Conservation (phyloP, 2,329 filamentous ascomycete species). For the Saccharata proteae region DNA sequence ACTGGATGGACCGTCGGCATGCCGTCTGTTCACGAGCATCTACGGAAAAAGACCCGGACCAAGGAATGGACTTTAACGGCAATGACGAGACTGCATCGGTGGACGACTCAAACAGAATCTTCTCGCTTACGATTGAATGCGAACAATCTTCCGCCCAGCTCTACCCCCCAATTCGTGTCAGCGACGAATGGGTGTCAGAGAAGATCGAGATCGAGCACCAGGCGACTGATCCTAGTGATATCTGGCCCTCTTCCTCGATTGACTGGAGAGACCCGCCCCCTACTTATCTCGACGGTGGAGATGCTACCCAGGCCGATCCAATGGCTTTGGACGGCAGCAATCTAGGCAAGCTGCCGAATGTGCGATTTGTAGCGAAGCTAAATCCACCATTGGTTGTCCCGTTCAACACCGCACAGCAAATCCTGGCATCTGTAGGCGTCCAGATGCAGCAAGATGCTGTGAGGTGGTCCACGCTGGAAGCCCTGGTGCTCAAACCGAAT, state of each 20-base stretch:
- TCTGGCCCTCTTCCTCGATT: conserved; percentile 33
- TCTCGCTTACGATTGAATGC: conserved; percentile 58
- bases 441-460: conserved; percentile 44
- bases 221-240: conserved; percentile 27
- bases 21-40: conserved; percentile 18
- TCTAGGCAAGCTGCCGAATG: conserved; percentile 50
- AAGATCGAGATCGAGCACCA: conserved; percentile 46
- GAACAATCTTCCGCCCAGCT: conserved; percentile 33
- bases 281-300: conserved; percentile 31
- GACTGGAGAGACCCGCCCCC: conserved; percentile 66
- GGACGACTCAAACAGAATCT: conserved; percentile 34
- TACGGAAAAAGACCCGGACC: conserved; percentile 12
- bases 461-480: conserved; percentile 31
- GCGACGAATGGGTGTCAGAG: conserved; percentile 61
- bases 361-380: conserved; percentile 63
- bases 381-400: conserved; percentile 64
- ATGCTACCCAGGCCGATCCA: conserved; percentile 31
- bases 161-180: conserved; percentile 54
- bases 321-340: conserved; percentile 38
- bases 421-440: conserved; percentile 47
- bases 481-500: conserved; percentile 41
- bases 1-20: conserved; percentile 57
- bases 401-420: conserved; percentile 47
- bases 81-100: too few relatives aligned
- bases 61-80: conserved; percentile 21